These are phyloP conservation scores for Eimeria praecox DNA, from an alignment of 169 alveolate genomes.

Conservation along the genomic window DNA sequence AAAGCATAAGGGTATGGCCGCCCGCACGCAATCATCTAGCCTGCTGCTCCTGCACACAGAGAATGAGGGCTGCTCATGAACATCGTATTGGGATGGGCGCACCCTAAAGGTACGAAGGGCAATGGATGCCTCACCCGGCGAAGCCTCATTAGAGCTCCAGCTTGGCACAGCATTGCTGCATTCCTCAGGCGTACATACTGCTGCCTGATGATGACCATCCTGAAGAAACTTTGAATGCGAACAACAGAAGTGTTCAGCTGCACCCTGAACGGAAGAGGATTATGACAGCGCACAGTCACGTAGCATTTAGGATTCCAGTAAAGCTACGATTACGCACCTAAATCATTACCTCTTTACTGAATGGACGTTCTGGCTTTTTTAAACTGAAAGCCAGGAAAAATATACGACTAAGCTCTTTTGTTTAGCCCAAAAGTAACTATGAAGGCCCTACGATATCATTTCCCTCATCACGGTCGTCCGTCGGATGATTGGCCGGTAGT, in stretches of 20 bases:
- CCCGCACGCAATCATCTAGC: neutral
- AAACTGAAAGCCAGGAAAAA: neutral
- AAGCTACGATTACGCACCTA: neutral
- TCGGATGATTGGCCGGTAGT: conserved; percentile 83
- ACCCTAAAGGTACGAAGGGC: neutral
- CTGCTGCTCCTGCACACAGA: neutral
- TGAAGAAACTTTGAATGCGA: conserved; percentile 87
- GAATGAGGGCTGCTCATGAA: neutral
- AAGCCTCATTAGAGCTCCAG: conserved; percentile 86
- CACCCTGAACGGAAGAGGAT: conserved; percentile 27
- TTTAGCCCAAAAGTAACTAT: neutral
- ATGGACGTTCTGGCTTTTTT: neutral
- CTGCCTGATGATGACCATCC: conserved; percentile 86
- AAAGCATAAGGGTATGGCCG: neutral
- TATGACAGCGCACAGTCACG: neutral
- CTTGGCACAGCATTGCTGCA: conserved; percentile 85
- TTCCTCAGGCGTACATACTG: conserved; percentile 84
- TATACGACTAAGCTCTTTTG: neutral
- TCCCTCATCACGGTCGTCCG: conserved; percentile 85
- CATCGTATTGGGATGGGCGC: neutral
- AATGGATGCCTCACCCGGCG: conserved; percentile 79
- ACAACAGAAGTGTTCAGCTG: conserved; percentile 85
- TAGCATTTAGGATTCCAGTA: neutral
- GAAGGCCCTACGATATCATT: conserved; percentile 83
- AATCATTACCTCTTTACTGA: neutral